Percentiles rank a stretch among this genome's conserved stretches.
Evolutionary conservation across 2,329 filamentous ascomycete genomes (phyloP).

Genomic region (Xylariaceae sp.): DNA sequence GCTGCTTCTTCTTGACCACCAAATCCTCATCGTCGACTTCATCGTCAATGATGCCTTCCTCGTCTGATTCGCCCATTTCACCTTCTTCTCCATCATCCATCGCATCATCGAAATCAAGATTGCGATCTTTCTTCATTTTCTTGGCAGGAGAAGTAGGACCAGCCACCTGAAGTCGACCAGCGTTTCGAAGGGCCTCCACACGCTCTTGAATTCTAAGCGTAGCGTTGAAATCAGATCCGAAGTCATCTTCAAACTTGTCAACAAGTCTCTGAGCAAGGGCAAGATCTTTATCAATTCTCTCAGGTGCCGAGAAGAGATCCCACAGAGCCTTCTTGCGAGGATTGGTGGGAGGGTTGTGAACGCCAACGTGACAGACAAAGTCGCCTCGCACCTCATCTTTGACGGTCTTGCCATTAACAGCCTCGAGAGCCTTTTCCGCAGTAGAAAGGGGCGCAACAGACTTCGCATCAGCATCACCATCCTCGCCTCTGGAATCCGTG

Average conservation of each 20-base stretch:
- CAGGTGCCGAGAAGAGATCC: slow-evolving; percentile 92
- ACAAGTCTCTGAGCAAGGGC: slow-evolving; percentile 76
- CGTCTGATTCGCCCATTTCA: slow-evolving; percentile 71
- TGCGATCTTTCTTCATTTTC: slow-evolving; percentile 49
- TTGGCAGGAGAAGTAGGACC: slow-evolving; percentile 52
- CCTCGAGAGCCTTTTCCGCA: slow-evolving; percentile 81
- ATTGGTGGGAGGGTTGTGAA: slow-evolving; percentile 82
- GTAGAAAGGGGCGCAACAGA: slow-evolving; percentile 49
- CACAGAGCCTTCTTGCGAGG: slow-evolving; percentile 92
- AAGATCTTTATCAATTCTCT: slow-evolving; percentile 87
- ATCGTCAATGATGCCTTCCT: slow-evolving; percentile 72
- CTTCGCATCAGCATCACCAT: slow-evolving; percentile 51
- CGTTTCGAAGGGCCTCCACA: slow-evolving; percentile 72
- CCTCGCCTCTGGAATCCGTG: slow-evolving; percentile 67
- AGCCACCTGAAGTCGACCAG: slow-evolving; percentile 69
- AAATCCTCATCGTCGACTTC: slow-evolving; percentile 88
- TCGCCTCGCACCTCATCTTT: slow-evolving; percentile 90
- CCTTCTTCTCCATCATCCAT: slow-evolving; percentile 60
- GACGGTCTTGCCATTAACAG: slow-evolving; percentile 97
- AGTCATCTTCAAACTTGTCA: slow-evolving; percentile 77
- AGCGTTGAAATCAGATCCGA: slow-evolving; percentile 71
- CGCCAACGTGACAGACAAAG: slow-evolving; percentile 94
- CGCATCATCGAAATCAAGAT: slow-evolving; percentile 53
- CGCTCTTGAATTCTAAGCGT: slow-evolving; percentile 77
- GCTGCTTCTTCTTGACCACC: slow-evolving; percentile 88